These are phyloP conservation scores for Rhodotorula sphaerocarpa DNA, from an alignment of 768 basidiomycete species.

Conservation along the genomic window DNA sequence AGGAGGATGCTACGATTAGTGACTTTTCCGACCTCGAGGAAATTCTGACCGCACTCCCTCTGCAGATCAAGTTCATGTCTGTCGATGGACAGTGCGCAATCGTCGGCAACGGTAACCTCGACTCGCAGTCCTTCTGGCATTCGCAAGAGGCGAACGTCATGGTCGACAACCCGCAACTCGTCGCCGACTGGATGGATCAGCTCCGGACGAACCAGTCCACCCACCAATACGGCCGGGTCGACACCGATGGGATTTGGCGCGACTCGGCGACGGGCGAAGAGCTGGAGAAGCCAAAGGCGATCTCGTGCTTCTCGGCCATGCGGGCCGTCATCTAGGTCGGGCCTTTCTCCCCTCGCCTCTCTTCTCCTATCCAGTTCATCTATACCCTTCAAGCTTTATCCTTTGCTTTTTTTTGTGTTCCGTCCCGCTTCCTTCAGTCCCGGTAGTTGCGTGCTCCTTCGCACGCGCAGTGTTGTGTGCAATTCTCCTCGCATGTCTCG, in stretches of 20 bases:
- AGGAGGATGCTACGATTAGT: not conserved
- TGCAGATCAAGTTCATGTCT: constrained; percentile 56
- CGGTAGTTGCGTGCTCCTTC: no score
- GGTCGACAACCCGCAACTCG: constrained; percentile 53
- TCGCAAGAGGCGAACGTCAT: constrained; percentile 61
- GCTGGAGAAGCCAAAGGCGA: constrained; percentile 37
- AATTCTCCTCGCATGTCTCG: no score
- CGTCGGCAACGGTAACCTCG: constrained; percentile 57
- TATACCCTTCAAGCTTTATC: no score
- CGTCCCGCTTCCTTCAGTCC: no score
- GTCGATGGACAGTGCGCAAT: constrained; percentile 61
- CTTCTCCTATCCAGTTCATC: no score
- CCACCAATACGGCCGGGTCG: constrained; percentile 49
- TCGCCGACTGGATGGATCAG: constrained; percentile 54
- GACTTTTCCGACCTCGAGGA: no score
- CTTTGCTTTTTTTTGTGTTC: no score
- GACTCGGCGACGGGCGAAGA: constrained; percentile 49
- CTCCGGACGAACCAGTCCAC: constrained; percentile 56
- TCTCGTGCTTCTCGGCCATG: constrained; percentile 24
- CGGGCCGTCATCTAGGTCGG: constrained; percentile 24
- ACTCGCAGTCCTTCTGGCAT: constrained; percentile 62
- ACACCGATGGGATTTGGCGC: constrained; percentile 55
- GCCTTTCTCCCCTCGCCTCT: no score
- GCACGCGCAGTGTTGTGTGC: no score
- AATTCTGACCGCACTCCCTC: not conserved